Conservation (phyloP, 306 rosid genomes). For the Vicia sativa region DNA sequence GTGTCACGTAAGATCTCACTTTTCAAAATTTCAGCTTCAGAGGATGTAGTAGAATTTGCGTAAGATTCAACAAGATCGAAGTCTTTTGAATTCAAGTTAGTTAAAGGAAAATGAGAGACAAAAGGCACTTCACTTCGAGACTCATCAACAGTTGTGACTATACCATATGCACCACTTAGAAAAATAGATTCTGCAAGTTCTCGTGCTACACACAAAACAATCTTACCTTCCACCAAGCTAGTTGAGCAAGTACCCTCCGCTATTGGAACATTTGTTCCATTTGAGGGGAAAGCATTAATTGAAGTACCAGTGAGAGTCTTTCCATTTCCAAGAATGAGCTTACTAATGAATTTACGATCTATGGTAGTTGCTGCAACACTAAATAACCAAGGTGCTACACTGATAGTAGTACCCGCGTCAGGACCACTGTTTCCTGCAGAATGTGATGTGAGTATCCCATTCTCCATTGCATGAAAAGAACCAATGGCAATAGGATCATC, state of each 20-base stretch:
- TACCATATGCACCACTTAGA: background rate
- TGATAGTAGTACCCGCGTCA: fast-evolving
- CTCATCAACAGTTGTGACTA: background rate
- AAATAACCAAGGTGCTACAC: constrained; percentile 19
- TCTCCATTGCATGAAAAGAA: constrained; percentile 27
- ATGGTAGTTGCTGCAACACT: constrained; percentile 13
- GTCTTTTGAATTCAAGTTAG: background rate
- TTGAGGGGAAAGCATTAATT: background rate
- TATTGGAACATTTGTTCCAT: background rate
- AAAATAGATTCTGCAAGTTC: fast-evolving
- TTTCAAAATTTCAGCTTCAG: constrained; percentile 1
- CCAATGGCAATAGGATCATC: background rate
- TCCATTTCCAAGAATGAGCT: constrained; percentile 4
- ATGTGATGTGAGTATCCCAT: background rate
- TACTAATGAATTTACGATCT: background rate
- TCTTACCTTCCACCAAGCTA: background rate
- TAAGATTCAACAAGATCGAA: background rate
- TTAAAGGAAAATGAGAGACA: background rate
- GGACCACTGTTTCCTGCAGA: constrained; percentile 6
- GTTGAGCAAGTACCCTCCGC: background rate
- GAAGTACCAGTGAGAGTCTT: background rate
- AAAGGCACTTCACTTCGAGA: background rate
- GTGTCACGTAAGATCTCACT: background rate
- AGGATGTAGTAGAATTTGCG: background rate
- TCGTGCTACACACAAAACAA: background rate